These are phyloP conservation scores for Paspalum vaginatum DNA, from an alignment of 176 grass and related monocot species.

Conservation along the genomic window DNA sequence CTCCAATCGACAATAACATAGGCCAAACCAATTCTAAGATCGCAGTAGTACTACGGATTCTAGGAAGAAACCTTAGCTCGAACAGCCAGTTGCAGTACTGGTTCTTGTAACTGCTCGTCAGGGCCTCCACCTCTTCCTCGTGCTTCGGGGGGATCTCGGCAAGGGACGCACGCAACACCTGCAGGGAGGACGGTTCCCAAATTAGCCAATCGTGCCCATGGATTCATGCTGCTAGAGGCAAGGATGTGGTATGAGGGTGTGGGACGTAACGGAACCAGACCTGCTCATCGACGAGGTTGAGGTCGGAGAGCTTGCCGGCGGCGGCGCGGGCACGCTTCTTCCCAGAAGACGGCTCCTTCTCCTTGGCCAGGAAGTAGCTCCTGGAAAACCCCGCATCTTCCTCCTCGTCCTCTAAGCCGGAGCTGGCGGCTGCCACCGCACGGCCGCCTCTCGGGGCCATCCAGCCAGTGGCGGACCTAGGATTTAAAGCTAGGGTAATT, in stretches of 20 bases:
- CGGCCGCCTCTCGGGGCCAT: slow-evolving; percentile 54
- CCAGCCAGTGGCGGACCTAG: no score
- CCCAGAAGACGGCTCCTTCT: slow-evolving; percentile 63
- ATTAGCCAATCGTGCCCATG: neutral
- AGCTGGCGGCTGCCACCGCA: slow-evolving; percentile 25
- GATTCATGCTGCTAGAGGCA: neutral
- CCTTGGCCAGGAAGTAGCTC: slow-evolving; percentile 93
- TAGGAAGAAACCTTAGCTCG: slow-evolving; percentile 61
- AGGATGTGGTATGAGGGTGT: neutral
- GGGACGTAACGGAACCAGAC: neutral
- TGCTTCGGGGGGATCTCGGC: slow-evolving; percentile 64
- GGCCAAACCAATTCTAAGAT: neutral
- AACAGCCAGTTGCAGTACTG: slow-evolving; percentile 91
- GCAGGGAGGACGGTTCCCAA: neutral
- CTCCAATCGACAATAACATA: neutral
- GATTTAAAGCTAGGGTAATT: neutral
- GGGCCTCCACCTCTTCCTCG: slow-evolving; percentile 63
- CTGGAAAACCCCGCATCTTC: slow-evolving; percentile 77
- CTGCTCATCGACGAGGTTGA: slow-evolving; percentile 82
- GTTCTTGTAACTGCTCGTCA: slow-evolving; percentile 64
- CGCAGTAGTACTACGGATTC: neutral
- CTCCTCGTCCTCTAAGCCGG: slow-evolving; percentile 50
- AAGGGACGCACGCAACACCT: slow-evolving; percentile 69
- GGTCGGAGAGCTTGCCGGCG: slow-evolving; percentile 61
- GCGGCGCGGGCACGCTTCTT: slow-evolving; percentile 56